Percentiles rank a stretch among this genome's conserved stretches.
Conservation (phyloP, 192 early-diverging fungal species). For the Podila epicladia region DNA sequence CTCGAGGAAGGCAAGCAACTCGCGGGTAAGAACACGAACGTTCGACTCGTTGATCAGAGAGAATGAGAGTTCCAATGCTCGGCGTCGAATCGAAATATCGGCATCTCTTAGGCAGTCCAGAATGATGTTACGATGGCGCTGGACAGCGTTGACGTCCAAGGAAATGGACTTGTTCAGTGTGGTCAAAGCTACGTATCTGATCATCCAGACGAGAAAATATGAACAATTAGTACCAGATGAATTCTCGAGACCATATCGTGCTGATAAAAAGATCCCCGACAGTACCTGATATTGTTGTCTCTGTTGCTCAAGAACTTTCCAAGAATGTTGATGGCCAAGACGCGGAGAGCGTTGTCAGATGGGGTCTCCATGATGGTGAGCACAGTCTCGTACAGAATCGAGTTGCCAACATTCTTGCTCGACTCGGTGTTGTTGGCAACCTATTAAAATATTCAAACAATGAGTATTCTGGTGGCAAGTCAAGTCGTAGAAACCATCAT, state of each 20-base stretch:
- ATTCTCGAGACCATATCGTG: not conserved
- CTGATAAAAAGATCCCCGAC: no score
- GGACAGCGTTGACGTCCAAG: slow-evolving; percentile 92
- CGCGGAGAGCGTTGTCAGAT: slow-evolving; percentile 88
- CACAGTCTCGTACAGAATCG: slow-evolving; percentile 98
- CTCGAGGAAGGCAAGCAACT: slow-evolving; percentile 93
- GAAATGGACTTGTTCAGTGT: slow-evolving; percentile 92
- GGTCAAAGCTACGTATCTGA: slow-evolving; percentile 96
- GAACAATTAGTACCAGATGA: not conserved
- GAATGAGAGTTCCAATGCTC: slow-evolving; percentile 96
- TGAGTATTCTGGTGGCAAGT: no score
- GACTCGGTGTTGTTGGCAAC: slow-evolving; percentile 95
- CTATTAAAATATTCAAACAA: slow-evolving; percentile 21
- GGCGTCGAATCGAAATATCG: slow-evolving; percentile 96
- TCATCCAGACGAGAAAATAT: not conserved
- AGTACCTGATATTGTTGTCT: slow-evolving; percentile 96
- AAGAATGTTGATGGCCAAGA: slow-evolving; percentile 97
- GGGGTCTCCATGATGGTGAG: slow-evolving; percentile 96
- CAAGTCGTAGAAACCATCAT: not conserved
- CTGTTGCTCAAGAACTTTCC: slow-evolving; percentile 94
- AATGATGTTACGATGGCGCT: slow-evolving; percentile 97
- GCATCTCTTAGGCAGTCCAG: slow-evolving; percentile 94
- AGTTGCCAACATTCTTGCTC: slow-evolving; percentile 96
- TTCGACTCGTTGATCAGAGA: slow-evolving; percentile 95
- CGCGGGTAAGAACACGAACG: slow-evolving; percentile 91